These are phyloP conservation scores for Dactylis glomerata DNA, from an alignment of 176 grass and related monocot species.

Conservation along the genomic window DNA sequence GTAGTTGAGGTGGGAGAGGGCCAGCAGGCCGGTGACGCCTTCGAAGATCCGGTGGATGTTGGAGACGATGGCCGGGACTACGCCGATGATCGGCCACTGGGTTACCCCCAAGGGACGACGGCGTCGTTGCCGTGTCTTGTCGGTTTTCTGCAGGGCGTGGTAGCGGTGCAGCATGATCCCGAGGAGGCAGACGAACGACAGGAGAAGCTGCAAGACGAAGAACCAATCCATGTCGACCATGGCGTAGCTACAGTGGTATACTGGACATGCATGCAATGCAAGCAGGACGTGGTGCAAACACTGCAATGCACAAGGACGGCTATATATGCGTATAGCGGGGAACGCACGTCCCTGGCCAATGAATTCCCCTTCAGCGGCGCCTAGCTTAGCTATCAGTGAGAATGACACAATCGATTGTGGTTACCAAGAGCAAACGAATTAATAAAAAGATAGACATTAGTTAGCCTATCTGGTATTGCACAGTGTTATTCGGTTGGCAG, in stretches of 20 bases:
- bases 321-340: neutral
- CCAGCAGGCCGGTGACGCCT: slow-evolving; percentile 1
- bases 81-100: slow-evolving; percentile 37
- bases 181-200: neutral
- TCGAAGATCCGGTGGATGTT: slow-evolving; percentile 28
- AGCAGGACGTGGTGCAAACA: neutral
- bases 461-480: neutral
- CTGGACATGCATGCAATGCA: neutral
- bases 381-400: neutral
- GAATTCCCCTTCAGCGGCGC: neutral
- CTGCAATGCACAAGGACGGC: neutral
- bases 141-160: neutral
- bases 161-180: neutral
- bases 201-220: slow-evolving; percentile 10
- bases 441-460: neutral
- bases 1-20: slow-evolving; percentile 28
- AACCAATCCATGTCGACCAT: slow-evolving; percentile 10
- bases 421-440: neutral
- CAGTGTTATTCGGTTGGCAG: neutral
- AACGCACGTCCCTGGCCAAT: neutral
- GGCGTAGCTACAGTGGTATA: neutral
- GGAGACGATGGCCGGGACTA: slow-evolving; percentile 31
- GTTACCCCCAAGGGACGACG: neutral
- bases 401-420: neutral
- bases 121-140: neutral